Percentiles rank a stretch among this genome's conserved stretches.
Conservation (phyloP, 2,329 filamentous ascomycete genomes). For the Ophiostoma perfectum region DNA sequence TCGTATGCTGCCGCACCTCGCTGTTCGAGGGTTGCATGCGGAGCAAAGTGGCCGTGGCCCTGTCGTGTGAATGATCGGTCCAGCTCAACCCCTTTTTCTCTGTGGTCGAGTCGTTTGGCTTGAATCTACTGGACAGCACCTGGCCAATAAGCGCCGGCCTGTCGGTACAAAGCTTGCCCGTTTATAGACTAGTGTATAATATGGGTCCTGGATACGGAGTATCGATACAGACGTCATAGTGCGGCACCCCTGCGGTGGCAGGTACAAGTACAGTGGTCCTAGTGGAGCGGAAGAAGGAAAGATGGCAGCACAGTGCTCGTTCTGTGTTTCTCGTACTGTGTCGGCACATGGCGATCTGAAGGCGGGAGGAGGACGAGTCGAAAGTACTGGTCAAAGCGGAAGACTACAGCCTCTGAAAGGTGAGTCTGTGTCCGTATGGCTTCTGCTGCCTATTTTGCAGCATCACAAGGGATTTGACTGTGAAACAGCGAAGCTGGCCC, state of each 20-base stretch:
- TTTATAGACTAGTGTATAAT: not conserved
- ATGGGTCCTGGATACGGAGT: not conserved
- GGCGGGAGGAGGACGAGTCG: not conserved
- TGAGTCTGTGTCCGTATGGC: too few relatives aligned
- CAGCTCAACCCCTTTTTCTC: not conserved
- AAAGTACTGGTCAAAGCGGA: too few relatives aligned
- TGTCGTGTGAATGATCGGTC: not conserved
- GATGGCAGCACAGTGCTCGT: not conserved
- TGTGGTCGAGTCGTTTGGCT: not conserved
- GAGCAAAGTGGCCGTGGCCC: conserved; percentile 6
- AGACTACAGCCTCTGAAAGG: too few relatives aligned
- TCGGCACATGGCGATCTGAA: not conserved
- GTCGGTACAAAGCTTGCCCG: too few relatives aligned
- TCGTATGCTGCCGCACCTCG: not conserved
- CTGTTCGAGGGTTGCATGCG: conserved; percentile 6
- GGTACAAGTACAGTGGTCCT: conserved; percentile 1
- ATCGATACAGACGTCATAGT: conserved; percentile 14
- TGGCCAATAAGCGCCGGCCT: too few relatives aligned
- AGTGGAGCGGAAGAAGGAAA: not conserved
- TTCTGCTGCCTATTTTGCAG: too few relatives aligned
- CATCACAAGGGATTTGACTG: too few relatives aligned
- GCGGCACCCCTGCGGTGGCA: not conserved
- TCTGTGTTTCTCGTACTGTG: not conserved
- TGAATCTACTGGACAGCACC: too few relatives aligned
- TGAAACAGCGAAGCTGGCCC: too few relatives aligned